Conservation (phyloP, 139 green algal genomes). For the Micractinium conductrix region DNA sequence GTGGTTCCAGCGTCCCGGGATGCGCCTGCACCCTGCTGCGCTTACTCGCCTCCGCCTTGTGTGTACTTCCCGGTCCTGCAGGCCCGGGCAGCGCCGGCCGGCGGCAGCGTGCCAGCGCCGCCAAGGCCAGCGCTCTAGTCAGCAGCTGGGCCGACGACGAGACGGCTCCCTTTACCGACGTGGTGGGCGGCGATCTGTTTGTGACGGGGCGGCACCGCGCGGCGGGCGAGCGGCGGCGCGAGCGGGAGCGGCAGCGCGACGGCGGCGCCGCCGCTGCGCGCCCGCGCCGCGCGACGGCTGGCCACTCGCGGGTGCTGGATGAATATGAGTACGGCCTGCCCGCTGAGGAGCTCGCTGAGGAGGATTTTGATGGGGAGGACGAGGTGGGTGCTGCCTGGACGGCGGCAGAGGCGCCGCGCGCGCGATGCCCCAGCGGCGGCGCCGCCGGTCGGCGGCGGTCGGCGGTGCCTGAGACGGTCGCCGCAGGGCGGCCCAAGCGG, state of each 20-base stretch:
- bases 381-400: not conserved
- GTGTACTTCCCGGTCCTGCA: too few species aligned
- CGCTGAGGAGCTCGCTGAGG: not conserved
- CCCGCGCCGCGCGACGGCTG: not conserved
- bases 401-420: not conserved
- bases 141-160: not conserved
- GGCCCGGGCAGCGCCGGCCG: not conserved
- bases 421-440: not conserved
- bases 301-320: not conserved
- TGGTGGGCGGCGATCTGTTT: not conserved
- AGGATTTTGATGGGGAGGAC: not conserved
- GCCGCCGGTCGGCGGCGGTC: not conserved
- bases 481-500: not conserved
- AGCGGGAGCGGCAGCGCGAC: not conserved
- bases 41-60: too few species aligned
- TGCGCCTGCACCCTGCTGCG: too few species aligned
- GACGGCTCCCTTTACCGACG: not conserved
- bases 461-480: not conserved
- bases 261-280: not conserved
- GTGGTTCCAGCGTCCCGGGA: too few species aligned
- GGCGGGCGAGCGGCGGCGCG: not conserved
- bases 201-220: constrained; percentile 4
- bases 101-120: not conserved
- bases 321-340: not conserved
- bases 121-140: not conserved